phyloP scores from a whole-genome alignment of 176 grass and related monocot genomes.

The Cocos nucifera region DNA sequence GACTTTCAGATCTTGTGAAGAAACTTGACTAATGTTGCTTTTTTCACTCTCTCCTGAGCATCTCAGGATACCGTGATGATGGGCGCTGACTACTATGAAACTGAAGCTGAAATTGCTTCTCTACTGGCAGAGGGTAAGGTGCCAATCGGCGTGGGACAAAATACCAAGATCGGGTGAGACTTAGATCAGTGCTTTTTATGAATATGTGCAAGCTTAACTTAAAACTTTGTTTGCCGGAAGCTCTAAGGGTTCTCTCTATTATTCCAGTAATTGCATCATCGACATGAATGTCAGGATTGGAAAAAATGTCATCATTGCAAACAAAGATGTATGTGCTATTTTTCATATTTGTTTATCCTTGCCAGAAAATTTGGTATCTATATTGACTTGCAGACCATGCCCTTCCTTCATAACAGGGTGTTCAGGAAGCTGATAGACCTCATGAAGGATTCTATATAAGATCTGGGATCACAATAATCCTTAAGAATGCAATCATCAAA shows the following conservation, averaged over 20 bases:
- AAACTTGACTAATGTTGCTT: no score
- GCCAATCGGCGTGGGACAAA: conserved; percentile 50
- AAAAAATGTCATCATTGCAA: conserved; percentile 39
- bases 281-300: conserved; percentile 76
- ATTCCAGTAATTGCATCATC: conserved; percentile 63
- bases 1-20: no score
- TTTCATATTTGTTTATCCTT: neutral
- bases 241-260: conserved; percentile 6
- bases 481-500: conserved; percentile 2
- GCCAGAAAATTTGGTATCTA: neutral
- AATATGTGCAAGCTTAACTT: no score
- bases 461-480: conserved; percentile 13
- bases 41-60: no score
- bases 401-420: conserved; percentile 29
- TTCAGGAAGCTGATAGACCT: conserved; percentile 51
- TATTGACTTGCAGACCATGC: neutral
- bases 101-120: conserved; percentile 40
- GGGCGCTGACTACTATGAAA: conserved; percentile 59
- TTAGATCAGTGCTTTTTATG: neutral
- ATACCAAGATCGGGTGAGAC: conserved; percentile 60
- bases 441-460: conserved; percentile 11
- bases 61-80: conserved; percentile 73
- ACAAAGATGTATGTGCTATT: conserved; percentile 31
- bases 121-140: conserved; percentile 41
- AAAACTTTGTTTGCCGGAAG: neutral